phyloP scores from a whole-genome alignment of 352 stramenopile species.

The Halophytophthora batemanensis region DNA sequence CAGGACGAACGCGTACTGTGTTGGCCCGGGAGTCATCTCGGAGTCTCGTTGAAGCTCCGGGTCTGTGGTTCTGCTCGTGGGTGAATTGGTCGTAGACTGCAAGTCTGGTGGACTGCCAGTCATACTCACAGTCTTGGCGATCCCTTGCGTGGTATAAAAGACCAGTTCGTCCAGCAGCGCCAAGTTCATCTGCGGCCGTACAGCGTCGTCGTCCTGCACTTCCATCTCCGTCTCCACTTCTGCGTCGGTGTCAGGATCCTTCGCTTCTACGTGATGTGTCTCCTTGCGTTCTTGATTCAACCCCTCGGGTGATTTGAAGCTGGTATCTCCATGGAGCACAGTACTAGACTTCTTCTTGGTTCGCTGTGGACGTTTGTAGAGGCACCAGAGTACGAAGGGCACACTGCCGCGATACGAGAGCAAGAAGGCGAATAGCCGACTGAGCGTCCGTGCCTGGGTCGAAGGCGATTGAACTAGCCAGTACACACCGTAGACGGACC shows the following conservation, averaged over 20 bases:
- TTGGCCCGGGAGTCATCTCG: not conserved
- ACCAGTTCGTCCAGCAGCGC: slow-evolving; percentile 76
- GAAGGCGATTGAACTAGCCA: slow-evolving; percentile 41
- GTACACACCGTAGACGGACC: slow-evolving; percentile 62
- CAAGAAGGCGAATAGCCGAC: slow-evolving; percentile 60
- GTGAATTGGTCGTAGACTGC: slow-evolving; percentile 11
- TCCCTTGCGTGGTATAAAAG: slow-evolving; percentile 76
- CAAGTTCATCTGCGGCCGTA: slow-evolving; percentile 74
- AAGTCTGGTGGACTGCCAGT: slow-evolving; percentile 13
- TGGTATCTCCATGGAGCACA: slow-evolving; percentile 16
- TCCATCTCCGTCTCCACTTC: slow-evolving; percentile 24
- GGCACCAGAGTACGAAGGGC: slow-evolving; percentile 67
- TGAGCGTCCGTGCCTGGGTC: slow-evolving; percentile 34
- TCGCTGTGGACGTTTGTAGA: slow-evolving; percentile 46
- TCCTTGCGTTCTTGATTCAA: too few species aligned
- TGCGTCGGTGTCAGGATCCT: not conserved
- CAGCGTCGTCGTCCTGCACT: slow-evolving; percentile 51
- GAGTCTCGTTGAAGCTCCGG: slow-evolving; percentile 5
- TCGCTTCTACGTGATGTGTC: not conserved
- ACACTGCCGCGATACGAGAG: slow-evolving; percentile 71
- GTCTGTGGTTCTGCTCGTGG: slow-evolving; percentile 2
- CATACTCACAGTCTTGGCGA: slow-evolving; percentile 50
- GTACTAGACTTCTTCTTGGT: slow-evolving; percentile 16
- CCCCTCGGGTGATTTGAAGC: not conserved
- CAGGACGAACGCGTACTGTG: slow-evolving; percentile 43